Base-by-base conservation (phyloP, 2,329 filamentous ascomycete species). In the Pyrenochaeta sp. region DNA sequence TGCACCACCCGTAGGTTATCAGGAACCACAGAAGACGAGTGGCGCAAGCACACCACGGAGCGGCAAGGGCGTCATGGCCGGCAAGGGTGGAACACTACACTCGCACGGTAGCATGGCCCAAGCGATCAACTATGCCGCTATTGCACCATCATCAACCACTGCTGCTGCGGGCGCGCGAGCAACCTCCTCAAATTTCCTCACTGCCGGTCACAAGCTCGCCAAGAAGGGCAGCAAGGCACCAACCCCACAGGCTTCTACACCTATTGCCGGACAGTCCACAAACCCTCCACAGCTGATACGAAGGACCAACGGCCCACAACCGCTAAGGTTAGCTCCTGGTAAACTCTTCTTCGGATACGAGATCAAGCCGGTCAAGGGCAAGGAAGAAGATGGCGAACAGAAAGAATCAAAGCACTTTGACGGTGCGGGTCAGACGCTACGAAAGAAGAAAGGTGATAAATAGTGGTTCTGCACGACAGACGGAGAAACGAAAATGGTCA, bases 341-440 rank as follows among this genome's bases (percentile, higher is more conserved):
- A 96, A 97, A 77, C 82, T 99, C 4, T 99, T 99, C 81, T 96
- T 99, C 60, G 95, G 95, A 2, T 99, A 98, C 69, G 90, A 96
- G 69, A 85, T 97, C 72, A 96, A 90, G 75, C 94, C 94, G 0
- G 82, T 96, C 36, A 93, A 92, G 80, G 91, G 90, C 7, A 87
- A 89, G 51, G 89, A 87, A 55, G 82, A 84, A 3, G 82, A 77
- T 51, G 58, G 83, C 54, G 86, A 87, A 64, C 89, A 89, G n/a
- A 82, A 76, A 54, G 61, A 83, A 54, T 85, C 87, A 60, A 90
- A 89, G 15, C 66, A 73, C 30, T 97, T 97, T 75, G 86, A 88
- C 4, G 94, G 94, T 0, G 86, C 91, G 61, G 94, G 94, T 0
- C 90, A 97, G 75, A 95, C 90, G 4, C 78, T 97, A 1, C 81